A percentile compares a stretch with the other conserved stretches of the same genome.
Evolutionary conservation across 441 rosid species (phyloP).

Genomic region (Omphalea diandra): DNA sequence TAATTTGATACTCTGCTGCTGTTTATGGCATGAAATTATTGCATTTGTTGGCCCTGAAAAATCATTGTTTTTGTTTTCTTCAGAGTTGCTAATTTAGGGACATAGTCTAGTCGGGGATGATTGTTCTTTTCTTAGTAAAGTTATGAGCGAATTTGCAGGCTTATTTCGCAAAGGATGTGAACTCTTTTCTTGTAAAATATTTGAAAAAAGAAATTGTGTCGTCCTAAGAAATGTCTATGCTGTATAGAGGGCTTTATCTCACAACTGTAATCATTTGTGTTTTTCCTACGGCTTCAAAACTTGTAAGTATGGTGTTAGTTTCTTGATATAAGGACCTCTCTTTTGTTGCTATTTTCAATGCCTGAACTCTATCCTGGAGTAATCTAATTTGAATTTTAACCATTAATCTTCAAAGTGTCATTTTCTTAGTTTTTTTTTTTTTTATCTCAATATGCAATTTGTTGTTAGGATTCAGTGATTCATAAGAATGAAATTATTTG

Average conservation of each 20-base stretch:
- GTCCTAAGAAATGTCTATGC: background rate
- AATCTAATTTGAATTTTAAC: background rate
- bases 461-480: background rate
- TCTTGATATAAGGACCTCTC: background rate
- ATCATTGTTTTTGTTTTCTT: background rate
- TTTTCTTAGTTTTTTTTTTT: too few relatives aligned
- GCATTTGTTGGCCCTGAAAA: background rate
- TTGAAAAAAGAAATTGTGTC: background rate
- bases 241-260: background rate
- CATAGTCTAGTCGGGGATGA: background rate
- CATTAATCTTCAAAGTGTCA: background rate
- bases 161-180: background rate
- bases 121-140: background rate
- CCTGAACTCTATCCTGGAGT: too few relatives aligned
- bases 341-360: background rate
- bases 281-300: background rate
- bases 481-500: background rate
- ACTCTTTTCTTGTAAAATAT: background rate
- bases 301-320: background rate
- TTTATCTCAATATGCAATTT: too few relatives aligned
- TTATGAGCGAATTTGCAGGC: background rate
- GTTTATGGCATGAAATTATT: background rate
- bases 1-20: background rate
- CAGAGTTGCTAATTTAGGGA: background rate
- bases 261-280: background rate